Evolutionary conservation across 2,329 filamentous ascomycete genomes (phyloP).

Genomic region (Curvularia hawaiiensis): DNA sequence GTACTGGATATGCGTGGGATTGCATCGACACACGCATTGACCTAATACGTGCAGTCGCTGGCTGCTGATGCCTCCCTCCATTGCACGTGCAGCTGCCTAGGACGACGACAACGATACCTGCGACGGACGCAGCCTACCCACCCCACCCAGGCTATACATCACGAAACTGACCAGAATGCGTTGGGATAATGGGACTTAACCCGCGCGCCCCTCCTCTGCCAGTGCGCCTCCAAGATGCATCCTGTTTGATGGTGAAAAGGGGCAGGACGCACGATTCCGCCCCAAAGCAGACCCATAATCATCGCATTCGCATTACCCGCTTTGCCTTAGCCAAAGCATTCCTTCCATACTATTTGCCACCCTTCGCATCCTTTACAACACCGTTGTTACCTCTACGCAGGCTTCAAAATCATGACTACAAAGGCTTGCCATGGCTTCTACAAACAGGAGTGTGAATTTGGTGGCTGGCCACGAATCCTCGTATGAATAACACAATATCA

Average conservation of each 20-base stretch:
- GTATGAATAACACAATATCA: not conserved
- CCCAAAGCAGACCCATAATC: not conserved
- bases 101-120: not conserved
- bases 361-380: not conserved
- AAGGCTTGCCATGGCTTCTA: not conserved
- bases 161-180: not conserved
- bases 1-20: conserved; percentile 4
- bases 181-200: not conserved
- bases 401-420: not conserved
- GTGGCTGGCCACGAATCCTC: not conserved
- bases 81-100: not conserved
- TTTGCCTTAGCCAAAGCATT: not conserved
- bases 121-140: not conserved
- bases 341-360: not conserved
- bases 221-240: not conserved
- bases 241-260: not conserved
- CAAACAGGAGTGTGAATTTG: not conserved
- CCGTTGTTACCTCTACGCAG: not conserved
- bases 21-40: conserved; percentile 9
- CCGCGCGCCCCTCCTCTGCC: not conserved
- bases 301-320: not conserved
- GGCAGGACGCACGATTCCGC: not conserved
- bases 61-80: not conserved
- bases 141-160: not conserved
- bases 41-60: not conserved